Evolutionary conservation across 1,284 basidiomycete species (phyloP).

Genomic region (Microbotryomycetes sp.): DNA sequence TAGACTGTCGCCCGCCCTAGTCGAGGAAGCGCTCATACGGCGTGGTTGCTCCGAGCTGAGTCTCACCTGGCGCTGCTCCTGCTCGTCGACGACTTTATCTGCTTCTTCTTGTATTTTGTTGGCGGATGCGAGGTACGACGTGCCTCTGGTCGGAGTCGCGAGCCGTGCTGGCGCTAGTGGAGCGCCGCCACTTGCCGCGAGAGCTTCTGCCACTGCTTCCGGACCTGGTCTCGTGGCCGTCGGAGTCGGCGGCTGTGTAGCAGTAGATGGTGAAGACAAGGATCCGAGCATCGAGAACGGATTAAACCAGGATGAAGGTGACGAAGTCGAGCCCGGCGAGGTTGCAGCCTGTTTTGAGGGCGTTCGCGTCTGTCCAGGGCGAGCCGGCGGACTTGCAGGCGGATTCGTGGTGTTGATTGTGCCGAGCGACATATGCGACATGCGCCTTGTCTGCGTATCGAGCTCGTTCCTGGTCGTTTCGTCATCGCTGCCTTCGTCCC

Average conservation of each 20-base stretch:
- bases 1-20: neutral
- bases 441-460: neutral
- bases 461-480: neutral
- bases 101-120: conserved; percentile 9
- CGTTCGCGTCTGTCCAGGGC: neutral
- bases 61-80: neutral
- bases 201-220: neutral
- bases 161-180: neutral
- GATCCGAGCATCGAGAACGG: neutral
- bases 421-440: neutral
- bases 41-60: neutral
- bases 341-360: neutral
- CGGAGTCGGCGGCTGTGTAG: neutral
- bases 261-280: neutral
- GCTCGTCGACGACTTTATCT: neutral
- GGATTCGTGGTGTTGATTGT: neutral
- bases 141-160: neutral
- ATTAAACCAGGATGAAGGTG: neutral
- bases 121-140: conserved; percentile 15
- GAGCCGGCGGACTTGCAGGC: neutral
- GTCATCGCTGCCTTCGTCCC: conserved; percentile 22
- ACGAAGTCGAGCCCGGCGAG: neutral
- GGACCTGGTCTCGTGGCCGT: no score
- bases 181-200: neutral
- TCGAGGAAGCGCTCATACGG: no score